Evolutionary conservation across 2,329 filamentous ascomycete genomes (phyloP), one percentile per base, ranked within the genome.

Genomic region (Helotiales sp.): DNA sequence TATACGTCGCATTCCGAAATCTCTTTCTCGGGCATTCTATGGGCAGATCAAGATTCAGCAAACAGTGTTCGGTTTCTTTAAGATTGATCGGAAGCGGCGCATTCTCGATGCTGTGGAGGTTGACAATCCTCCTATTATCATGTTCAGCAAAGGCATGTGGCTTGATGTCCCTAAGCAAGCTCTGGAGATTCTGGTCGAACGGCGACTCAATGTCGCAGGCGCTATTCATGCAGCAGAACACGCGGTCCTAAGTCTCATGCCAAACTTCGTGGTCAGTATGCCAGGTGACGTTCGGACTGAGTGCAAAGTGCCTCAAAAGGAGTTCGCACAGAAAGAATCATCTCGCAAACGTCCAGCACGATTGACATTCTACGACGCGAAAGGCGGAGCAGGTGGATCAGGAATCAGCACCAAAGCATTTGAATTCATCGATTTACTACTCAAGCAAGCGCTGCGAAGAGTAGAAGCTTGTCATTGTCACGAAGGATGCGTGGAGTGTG

Each of bases 221-320:
- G 91, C 90, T 0, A 97, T 99, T 57, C 95, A 98, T 70, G 93
- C 93, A 0, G 93, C 95, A 2, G 92, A 98, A 74, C 95, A 99
- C 72, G 92, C 93, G 0, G 79, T 98, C 24, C 82, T 98, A 61
- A 89, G 85, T 36, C 79, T 98, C 2, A 86, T 98, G 76, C 93
- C 93, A 0, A 95, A 91, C 47, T 96, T 96, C 69, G 91, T 98
- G 42, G 86, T 97, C 66, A 90, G 86, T 65, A 88, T 93, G 77
- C 92, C 93, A 0, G 93, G 91, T 25, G 95, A 98, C 66, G 91
- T 99, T 13, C 85, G 91, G 40, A 98, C 95, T 0, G 95, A 98
- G 74, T 98, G 95, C 74, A 98, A 98, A 77, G 85, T 88, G 58
- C 86, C 88, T 2, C 78, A 89, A 59, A 98, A 98, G 72, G 93